Base-by-base conservation (phyloP, 441 rosid species). In the Pelargonium cotyledonis region DNA sequence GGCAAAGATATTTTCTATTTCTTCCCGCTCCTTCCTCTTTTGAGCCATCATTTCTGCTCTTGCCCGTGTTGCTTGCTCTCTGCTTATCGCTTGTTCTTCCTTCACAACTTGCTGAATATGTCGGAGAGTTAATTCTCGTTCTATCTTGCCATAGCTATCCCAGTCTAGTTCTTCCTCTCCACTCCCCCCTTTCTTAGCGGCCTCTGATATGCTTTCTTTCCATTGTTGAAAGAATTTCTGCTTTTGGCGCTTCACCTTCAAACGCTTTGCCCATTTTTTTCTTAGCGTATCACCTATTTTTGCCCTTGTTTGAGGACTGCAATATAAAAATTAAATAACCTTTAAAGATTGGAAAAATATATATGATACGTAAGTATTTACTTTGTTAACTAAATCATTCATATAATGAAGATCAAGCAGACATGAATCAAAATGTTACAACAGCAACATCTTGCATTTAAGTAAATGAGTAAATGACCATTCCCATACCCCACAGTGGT, bases 291-390 rank as follows among this genome's bases (percentile, higher is more conserved):
- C 82, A 18, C 90, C 73, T 68, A 93, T 91, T 82, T 78, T 91
- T 73, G 83, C 87, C 78, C 84, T 93, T 78, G 70, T 87, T 73
- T 83, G 82, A 61, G 79, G 86, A 81, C 98, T 91, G 84, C 82
- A 83, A 78, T 35, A 71, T 70, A 63, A 75, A 58, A 49, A 57
- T 12, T 19, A 19, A 18, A 60, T 60, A 5, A 60, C 35, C 40
- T 35, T 35, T 35, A 35, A 35, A 35, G 40, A 35, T 35, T 35
- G 40, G 40, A 7, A 35, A 35, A 35, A 35, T 35, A 35, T 5
- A 6, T 35, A 35, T 35, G 40, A 35, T 35, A 35, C 40, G 40
- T 35, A 35, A 35, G 40, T 35, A 35, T 35, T 35, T 35, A 5
- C 40, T 35, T 35, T 35, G 40, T 35, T 35, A 35, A 35, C 40